Conservation (phyloP, 1,139 yeast genomes). For the Debaryomycetaceae sp. region DNA sequence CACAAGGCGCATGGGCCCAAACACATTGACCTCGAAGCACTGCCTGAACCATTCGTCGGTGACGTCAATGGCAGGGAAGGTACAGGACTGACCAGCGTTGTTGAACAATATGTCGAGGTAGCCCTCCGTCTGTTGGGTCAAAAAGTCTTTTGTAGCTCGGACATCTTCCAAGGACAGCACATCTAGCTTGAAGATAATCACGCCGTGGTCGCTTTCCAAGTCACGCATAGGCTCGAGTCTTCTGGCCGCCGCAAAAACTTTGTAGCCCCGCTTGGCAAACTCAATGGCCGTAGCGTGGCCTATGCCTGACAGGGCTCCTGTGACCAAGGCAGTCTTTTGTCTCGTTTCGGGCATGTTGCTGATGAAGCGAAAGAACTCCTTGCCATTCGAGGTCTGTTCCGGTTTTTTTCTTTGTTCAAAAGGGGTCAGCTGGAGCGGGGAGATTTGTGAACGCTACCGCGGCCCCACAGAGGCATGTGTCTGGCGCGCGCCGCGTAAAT, state of each 20-base stretch:
- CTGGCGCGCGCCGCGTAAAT: no score
- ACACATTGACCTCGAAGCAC: slow-evolving; percentile 65
- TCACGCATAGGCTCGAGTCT: slow-evolving; percentile 60
- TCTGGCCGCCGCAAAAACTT: slow-evolving; percentile 73
- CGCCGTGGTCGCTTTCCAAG: slow-evolving; percentile 28
- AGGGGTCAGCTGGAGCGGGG: no score
- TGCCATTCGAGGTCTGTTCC: no score
- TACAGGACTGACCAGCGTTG: slow-evolving; percentile 61
- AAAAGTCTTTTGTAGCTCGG: slow-evolving; percentile 31
- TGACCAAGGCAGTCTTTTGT: slow-evolving; percentile 51
- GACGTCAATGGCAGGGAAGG: slow-evolving; percentile 68
- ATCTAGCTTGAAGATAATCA: slow-evolving; percentile 20
- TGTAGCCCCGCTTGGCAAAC: slow-evolving; percentile 57
- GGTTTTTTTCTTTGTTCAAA: no score
- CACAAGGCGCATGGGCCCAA: slow-evolving; percentile 61
- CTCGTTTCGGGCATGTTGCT: no score
- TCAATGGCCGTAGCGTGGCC: slow-evolving; percentile 57
- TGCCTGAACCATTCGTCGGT: slow-evolving; percentile 50
- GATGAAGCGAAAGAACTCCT: no score
- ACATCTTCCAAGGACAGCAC: slow-evolving; percentile 54
- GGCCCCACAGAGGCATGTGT: no score
- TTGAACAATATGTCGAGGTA: slow-evolving; percentile 59
- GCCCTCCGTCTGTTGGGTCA: slow-evolving; percentile 33
- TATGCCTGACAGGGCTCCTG: slow-evolving; percentile 83
- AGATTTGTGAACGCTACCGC: no score